Base-by-base conservation (phyloP, 495 filamentous ascomycete species). In the Clohesyomyces aquaticus region DNA sequence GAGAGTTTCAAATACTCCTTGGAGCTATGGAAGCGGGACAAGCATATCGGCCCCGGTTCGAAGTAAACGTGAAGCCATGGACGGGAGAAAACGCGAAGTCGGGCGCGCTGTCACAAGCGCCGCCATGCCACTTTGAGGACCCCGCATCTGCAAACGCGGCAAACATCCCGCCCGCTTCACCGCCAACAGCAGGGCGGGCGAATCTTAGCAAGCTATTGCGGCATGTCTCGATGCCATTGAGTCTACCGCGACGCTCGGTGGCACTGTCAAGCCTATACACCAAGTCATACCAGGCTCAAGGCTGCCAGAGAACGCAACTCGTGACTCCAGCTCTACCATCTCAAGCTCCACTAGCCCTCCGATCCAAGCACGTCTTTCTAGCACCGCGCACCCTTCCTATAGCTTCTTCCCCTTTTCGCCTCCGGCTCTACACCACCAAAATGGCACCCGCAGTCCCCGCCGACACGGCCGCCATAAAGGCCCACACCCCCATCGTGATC, bases 401-500 rank as follows among this genome's bases (percentile, higher is more conserved):
- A 8, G 28, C 43, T 42, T 22, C 48, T 25, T 55, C 49, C 46
- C 27, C 54, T 45, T 14, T 14, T 25, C 50, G 12, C 38, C n/a
- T n/a, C n/a, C n/a, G n/a, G n/a, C n/a, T n/a, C n/a, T n/a, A n/a
- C n/a, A n/a, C 56, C 47, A 2, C 28, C n/a, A 59, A 55, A 27
- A 68, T 67, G 65, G 48, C 65, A 11, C 65, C 65, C 28, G 43
- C 53, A 14, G 27, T 42, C 47, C 12, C 28, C 43, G 28, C 58
- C 49, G 58, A 69, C 50, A 43, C 41, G 12, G 29, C 22, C 14
- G 57, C 65, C 23, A 35, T 68, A 29, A 47, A 58, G 42, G 52
- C 46, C 1, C 41, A 61, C 63, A 80, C 86, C 14, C 93, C 91
- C 6, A 83, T 98, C 66, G 89, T 96, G 35, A 86, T 96, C 70